Evolutionary conservation across 2,329 filamentous ascomycete species (phyloP).

Genomic region (Fonsecaea pedrosoi): DNA sequence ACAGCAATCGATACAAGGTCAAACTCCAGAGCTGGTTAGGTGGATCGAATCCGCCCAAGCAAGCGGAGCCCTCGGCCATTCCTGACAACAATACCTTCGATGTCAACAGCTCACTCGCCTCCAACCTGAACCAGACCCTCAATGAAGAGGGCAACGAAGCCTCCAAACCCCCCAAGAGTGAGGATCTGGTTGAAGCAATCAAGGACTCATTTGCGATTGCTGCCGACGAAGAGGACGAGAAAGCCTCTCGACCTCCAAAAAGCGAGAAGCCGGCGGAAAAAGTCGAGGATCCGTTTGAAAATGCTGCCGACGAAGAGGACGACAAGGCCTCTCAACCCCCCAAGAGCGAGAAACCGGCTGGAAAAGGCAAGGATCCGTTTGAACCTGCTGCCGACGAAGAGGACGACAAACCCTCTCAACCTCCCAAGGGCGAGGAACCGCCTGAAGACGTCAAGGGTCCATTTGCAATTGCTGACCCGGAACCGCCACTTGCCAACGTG

Average conservation of each 20-base stretch:
- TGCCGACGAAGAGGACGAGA: background rate
- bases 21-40: background rate
- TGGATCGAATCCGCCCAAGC: background rate
- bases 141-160: background rate
- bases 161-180: background rate
- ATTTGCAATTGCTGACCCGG: background rate
- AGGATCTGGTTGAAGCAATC: background rate
- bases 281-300: background rate
- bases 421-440: too few relatives aligned
- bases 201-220: background rate
- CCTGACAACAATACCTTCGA: background rate
- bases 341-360: too few relatives aligned
- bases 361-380: too few relatives aligned
- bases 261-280: background rate
- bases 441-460: too few relatives aligned
- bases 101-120: background rate
- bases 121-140: background rate
- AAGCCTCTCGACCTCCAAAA: background rate
- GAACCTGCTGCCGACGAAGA: background rate
- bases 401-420: too few relatives aligned
- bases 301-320: too few relatives aligned
- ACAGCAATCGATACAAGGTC: background rate
- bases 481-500: background rate
- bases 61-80: background rate
- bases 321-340: too few relatives aligned